Percentiles rank a stretch among this genome's conserved stretches.
Evolutionary conservation across 768 basidiomycete genomes (phyloP).

Genomic region (Kondoa subrosea): DNA sequence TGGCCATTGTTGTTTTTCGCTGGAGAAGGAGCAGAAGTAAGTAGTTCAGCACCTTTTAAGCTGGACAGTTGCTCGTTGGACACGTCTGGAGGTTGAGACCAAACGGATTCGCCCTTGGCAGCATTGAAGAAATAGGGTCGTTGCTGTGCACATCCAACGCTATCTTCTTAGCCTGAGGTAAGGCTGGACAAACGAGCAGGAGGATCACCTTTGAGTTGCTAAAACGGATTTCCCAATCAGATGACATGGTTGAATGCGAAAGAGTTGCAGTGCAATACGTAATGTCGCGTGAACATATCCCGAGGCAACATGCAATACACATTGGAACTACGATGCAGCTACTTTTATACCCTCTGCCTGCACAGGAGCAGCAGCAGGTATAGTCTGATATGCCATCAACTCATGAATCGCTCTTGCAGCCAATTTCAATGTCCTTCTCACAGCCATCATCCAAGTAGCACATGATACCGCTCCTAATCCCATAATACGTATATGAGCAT

Average conservation of each 20-base stretch:
- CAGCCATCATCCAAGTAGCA: slow-evolving; percentile 89
- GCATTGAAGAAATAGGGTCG: slow-evolving; percentile 79
- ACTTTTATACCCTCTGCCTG: neutral
- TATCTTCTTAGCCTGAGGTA: neutral
- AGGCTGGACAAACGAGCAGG: neutral
- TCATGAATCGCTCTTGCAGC: neutral
- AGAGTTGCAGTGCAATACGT: neutral
- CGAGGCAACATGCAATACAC: neutral
- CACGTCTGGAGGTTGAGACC: slow-evolving; percentile 40
- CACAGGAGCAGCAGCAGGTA: neutral
- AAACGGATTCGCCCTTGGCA: slow-evolving; percentile 51
- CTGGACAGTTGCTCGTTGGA: slow-evolving; percentile 17
- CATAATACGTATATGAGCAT: slow-evolving; percentile 8
- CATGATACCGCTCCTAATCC: slow-evolving; percentile 91
- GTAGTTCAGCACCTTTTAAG: slow-evolving; percentile 23
- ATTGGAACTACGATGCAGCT: neutral
- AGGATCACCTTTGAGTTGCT: slow-evolving; percentile 41
- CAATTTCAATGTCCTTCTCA: slow-evolving; percentile 55
- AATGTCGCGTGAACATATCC: neutral
- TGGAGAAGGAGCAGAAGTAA: slow-evolving; percentile 26
- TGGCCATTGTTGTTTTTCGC: slow-evolving; percentile 34
- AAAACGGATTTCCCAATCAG: slow-evolving; percentile 68
- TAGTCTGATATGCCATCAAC: neutral
- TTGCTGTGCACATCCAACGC: no score
- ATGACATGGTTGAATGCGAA: neutral